Evolutionary conservation across 345 rosid genomes (phyloP).

Genomic region (Salix viminalis): DNA sequence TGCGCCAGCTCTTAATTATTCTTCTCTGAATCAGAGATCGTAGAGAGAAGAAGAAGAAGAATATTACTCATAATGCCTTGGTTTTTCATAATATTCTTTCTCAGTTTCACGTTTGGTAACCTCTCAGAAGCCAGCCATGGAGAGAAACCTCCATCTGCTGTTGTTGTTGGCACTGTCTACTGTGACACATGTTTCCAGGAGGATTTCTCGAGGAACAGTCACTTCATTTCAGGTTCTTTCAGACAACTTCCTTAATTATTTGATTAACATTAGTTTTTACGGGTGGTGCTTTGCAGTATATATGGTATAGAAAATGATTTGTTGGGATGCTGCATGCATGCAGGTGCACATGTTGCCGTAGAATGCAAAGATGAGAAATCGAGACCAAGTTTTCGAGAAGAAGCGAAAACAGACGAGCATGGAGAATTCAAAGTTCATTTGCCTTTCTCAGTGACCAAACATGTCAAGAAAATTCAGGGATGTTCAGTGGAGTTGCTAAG

Average conservation of each 20-base stretch:
- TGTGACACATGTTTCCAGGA: constrained; percentile 80
- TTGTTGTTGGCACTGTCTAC: constrained; percentile 79
- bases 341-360: constrained; percentile 79
- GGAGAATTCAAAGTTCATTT: constrained; percentile 66
- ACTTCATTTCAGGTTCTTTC: constrained; percentile 69
- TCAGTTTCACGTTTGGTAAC: constrained; percentile 17
- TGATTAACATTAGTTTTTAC: not conserved
- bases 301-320: not conserved
- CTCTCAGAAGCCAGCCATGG: constrained; percentile 28
- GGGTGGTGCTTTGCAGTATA: not conserved
- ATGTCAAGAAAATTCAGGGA: constrained; percentile 57
- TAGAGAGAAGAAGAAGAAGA: not conserved
- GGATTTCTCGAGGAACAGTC: constrained; percentile 47
- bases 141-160: constrained; percentile 47
- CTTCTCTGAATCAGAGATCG: not conserved
- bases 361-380: constrained; percentile 56
- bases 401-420: constrained; percentile 59
- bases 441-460: constrained; percentile 62
- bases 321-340: not conserved
- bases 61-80: constrained; percentile 25
- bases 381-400: constrained; percentile 42
- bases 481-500: constrained; percentile 63
- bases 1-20: not conserved
- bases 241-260: not conserved
- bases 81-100: constrained; percentile 26